Base-by-base conservation (phyloP, 805 yeast genomes). In the Brettanomyces anomalus region DNA sequence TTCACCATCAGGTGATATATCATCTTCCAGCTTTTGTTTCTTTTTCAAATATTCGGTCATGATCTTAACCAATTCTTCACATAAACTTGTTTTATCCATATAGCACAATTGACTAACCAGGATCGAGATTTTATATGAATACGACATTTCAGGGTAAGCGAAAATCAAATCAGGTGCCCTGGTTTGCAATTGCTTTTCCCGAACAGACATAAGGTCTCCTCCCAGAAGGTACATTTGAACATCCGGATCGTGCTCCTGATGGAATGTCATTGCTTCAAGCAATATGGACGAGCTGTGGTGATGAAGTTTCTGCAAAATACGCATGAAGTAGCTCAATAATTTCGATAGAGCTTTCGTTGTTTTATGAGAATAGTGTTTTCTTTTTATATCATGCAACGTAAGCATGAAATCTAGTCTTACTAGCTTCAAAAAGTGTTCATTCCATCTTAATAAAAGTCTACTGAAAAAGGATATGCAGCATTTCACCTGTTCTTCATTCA, bases 401-500 rank as follows among this genome's bases (percentile, higher is more conserved):
- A 70, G 57, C 72, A 90, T 73, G 55, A 93, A 77, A 56, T 89
- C 96, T 30, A 93, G 56, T 40, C 96, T 66, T 52, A 71, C 80
- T 30, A 85, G 58, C 30, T 74, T 62, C 0, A 79, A 66, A 19
- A 60, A 52, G 35, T 79, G 77, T 40, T 69, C 71, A 44, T 83
- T 81, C 34, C 76, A 71, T 39, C 77, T 70, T 39, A 81, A 79
- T 49, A 87, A 77, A 1, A 86, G 61, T 26, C 85, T 67, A 54
- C 85, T 86, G 54, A 88, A 78, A 54, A 76, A 90, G 1, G 81
- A 67, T 7, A 93, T 56, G 10, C 82, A 79, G 39, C 72, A 70
- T 49, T 78, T 79, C 37, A 90, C 63, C 39, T 79, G 80, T 11
- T 64, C 68, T 42, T 77, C 77, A 1, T 71, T 60, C 31, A 89